phyloP scores from a whole-genome alignment of 352 stramenopile species.

The Phytophthora ramorum region DNA sequence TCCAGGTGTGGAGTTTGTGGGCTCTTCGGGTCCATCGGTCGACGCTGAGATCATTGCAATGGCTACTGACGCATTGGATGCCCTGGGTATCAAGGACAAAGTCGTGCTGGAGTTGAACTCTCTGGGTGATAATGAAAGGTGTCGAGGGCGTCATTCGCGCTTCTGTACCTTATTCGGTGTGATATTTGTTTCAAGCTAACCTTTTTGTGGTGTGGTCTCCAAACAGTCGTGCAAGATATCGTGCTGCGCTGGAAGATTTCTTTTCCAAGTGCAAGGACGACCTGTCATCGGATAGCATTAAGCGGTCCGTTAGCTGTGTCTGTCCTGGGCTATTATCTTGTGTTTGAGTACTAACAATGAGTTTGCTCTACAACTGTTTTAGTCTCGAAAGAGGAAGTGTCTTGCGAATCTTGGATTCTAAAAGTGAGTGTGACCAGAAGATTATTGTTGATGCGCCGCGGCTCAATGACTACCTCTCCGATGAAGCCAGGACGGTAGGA shows the following conservation, averaged over 20 bases:
- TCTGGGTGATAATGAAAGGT: slow-evolving; percentile 83
- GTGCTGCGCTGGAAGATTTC: slow-evolving; percentile 64
- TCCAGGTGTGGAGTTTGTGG: slow-evolving; percentile 82
- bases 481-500: slow-evolving; percentile 55
- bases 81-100: slow-evolving; percentile 66
- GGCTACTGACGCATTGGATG: slow-evolving; percentile 63
- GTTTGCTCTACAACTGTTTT: not conserved
- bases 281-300: slow-evolving; percentile 79
- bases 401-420: slow-evolving; percentile 89
- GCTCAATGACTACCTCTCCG: slow-evolving; percentile 71
- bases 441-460: slow-evolving; percentile 72
- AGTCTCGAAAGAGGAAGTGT: slow-evolving; percentile 86
- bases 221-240: slow-evolving; percentile 71
- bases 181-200: slow-evolving; percentile 5
- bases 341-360: not conserved
- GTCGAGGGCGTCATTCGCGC: not conserved
- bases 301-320: slow-evolving; percentile 45
- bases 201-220: not conserved
- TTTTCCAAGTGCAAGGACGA: slow-evolving; percentile 71
- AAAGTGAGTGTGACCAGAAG: slow-evolving; percentile 72
- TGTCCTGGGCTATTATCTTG: not conserved
- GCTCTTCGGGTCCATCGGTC: slow-evolving; percentile 74
- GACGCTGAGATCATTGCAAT: slow-evolving; percentile 89
- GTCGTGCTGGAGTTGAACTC: slow-evolving; percentile 82
- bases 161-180: not conserved